phyloP scores from a whole-genome alignment of 306 rosid genomes.

The Neltuma alba region DNA sequence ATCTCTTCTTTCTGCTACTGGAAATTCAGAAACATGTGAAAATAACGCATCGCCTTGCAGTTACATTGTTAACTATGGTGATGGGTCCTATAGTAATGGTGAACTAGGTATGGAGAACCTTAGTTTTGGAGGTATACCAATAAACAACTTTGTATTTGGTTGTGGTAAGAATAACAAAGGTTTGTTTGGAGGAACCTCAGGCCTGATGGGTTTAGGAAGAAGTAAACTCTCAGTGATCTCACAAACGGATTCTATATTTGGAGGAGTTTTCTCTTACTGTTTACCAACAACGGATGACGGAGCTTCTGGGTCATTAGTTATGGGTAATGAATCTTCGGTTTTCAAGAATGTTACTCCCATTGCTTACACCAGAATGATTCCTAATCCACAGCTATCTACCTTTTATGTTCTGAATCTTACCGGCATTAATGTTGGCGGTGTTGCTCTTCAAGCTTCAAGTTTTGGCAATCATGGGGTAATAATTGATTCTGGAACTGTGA shows the following conservation, averaged over 20 bases:
- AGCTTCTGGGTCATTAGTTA: constrained; percentile 71
- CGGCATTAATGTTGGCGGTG: constrained; percentile 66
- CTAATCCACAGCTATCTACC: constrained; percentile 56
- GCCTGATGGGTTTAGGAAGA: constrained; percentile 79
- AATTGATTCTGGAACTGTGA: constrained; percentile 88
- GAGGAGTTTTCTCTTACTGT: constrained; percentile 87
- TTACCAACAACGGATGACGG: constrained; percentile 63
- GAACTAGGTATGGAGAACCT: constrained; percentile 62
- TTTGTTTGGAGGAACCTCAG: constrained; percentile 81
- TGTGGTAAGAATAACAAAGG: constrained; percentile 84
- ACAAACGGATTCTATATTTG: constrained; percentile 64
- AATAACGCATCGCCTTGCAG: constrained; percentile 43
- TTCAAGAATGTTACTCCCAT: constrained; percentile 68
- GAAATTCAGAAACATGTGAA: constrained; percentile 56
- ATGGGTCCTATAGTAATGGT: constrained; percentile 70
- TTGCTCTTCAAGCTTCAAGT: constrained; percentile 43
- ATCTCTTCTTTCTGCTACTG: constrained; percentile 48
- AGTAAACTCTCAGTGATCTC: constrained; percentile 70
- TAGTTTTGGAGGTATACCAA: constrained; percentile 49
- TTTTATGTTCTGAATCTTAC: constrained; percentile 77
- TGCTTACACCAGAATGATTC: constrained; percentile 71
- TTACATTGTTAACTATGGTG: constrained; percentile 70
- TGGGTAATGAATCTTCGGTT: constrained; percentile 70
- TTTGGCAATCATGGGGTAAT: constrained; percentile 46
- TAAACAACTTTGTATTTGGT: constrained; percentile 64